phyloP scores from a whole-genome alignment of 2,329 filamentous ascomycete species.

The Cercospora berteroae region DNA sequence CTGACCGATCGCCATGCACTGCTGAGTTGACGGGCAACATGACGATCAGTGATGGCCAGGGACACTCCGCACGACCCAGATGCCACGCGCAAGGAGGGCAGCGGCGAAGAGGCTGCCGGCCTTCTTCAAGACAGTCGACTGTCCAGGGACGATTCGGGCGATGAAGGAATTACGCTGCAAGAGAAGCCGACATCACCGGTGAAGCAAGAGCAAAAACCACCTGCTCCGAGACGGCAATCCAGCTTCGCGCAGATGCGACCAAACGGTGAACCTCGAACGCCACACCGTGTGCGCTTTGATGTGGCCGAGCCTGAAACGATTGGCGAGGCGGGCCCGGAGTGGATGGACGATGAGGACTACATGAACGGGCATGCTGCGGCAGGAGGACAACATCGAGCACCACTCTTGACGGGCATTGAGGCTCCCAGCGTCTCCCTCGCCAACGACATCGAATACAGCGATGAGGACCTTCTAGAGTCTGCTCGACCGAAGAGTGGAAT shows the following conservation, averaged over 20 bases:
- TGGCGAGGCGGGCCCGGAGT: conserved; percentile 35
- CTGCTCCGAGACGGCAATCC: conserved; percentile 34
- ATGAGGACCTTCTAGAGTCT: conserved; percentile 53
- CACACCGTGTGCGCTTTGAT: conserved; percentile 74
- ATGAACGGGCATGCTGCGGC: conserved; percentile 44
- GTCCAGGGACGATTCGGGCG: conserved; percentile 27
- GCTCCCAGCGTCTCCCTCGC: conserved; percentile 74
- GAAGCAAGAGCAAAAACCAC: conserved; percentile 11
- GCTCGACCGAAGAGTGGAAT: conserved; percentile 80
- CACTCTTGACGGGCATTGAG: conserved; percentile 78
- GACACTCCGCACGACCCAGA: conserved; percentile 32
- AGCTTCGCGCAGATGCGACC: conserved; percentile 49
- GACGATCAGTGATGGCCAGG: conserved; percentile 41
- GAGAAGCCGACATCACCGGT: conserved; percentile 17
- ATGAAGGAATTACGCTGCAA: conserved; percentile 28
- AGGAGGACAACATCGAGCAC: conserved; percentile 54
- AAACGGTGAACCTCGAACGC: conserved; percentile 59
- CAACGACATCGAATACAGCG: conserved; percentile 53
- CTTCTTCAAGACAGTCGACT: conserved; percentile 29
- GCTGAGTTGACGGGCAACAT: conserved; percentile 24
- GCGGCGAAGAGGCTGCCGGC: conserved; percentile 32
- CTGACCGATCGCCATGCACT: conserved; percentile 12
- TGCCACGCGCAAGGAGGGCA: conserved; percentile 26
- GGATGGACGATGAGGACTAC: conserved; percentile 63
- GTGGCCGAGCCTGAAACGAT: conserved; percentile 39